Evolutionary conservation across 2,329 filamentous ascomycete genomes (phyloP).

Genomic region (Cladosporium sp.): DNA sequence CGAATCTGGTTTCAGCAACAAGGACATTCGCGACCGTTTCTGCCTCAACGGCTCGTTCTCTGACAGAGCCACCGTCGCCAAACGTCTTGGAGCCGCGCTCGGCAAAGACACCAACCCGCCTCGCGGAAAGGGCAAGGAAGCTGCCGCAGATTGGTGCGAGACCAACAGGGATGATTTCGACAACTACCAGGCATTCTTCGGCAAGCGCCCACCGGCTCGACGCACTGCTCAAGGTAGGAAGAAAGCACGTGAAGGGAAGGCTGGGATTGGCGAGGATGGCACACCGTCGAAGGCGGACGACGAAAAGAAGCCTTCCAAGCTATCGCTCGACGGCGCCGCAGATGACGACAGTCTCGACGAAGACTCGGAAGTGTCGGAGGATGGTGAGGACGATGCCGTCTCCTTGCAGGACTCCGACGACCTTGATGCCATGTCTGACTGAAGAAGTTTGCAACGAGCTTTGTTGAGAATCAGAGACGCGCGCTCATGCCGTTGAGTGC

Average conservation of each 20-base stretch:
- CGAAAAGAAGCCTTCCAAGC: slow-evolving; percentile 17
- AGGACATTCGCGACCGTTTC: slow-evolving; percentile 31
- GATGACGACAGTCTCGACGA: slow-evolving; percentile 13
- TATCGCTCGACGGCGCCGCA: slow-evolving; percentile 13
- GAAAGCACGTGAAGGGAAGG: background rate
- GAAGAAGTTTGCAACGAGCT: too few species aligned
- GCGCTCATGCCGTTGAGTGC: too few species aligned
- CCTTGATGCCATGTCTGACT: slow-evolving; percentile 25
- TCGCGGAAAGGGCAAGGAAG: slow-evolving; percentile 22
- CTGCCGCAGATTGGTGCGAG: slow-evolving; percentile 21
- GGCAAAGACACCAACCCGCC: slow-evolving; percentile 30
- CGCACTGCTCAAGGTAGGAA: slow-evolving; percentile 22
- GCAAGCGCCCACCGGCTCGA: slow-evolving; percentile 23
- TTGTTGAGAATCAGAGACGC: too few species aligned
- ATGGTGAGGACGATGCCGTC: slow-evolving; percentile 17
- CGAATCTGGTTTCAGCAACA: slow-evolving; percentile 30
- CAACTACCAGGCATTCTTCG: slow-evolving; percentile 26
- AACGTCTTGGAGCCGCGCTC: slow-evolving; percentile 32
- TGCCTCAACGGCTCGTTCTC: slow-evolving; percentile 32
- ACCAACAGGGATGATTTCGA: slow-evolving; percentile 25
- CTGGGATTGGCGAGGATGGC: slow-evolving; percentile 12
- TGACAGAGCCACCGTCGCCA: slow-evolving; percentile 33
- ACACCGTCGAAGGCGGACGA: slow-evolving; percentile 2
- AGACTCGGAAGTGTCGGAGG: slow-evolving; percentile 14
- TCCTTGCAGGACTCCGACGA: slow-evolving; percentile 25